Conservation (phyloP, 2,329 filamentous ascomycete genomes). For the Apiospora kogelbergensis region DNA sequence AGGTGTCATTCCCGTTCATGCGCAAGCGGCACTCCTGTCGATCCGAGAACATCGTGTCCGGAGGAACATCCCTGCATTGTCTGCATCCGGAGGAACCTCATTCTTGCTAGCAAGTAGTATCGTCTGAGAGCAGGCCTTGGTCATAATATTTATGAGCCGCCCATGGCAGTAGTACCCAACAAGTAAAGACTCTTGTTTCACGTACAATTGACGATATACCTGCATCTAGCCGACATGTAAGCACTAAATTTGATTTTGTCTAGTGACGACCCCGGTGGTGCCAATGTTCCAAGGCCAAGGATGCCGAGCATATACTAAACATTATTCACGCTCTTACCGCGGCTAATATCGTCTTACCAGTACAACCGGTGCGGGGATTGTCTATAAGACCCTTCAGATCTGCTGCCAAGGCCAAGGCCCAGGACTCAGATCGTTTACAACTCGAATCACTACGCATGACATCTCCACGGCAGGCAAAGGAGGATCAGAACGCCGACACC, state of each 20-base stretch:
- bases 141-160: not conserved
- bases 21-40: not conserved
- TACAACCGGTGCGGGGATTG: not conserved
- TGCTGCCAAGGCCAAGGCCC: not conserved
- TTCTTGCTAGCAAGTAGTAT: not conserved
- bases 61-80: not conserved
- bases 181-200: not conserved
- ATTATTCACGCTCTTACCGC: not conserved
- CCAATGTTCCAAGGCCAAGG: not conserved
- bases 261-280: not conserved
- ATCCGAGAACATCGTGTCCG: not conserved
- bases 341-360: not conserved
- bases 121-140: not conserved
- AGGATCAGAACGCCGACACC: not conserved
- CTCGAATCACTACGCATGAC: not conserved
- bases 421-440: not conserved
- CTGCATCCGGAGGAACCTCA: not conserved
- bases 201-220: not conserved
- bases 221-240: not conserved
- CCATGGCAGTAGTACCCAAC: not conserved
- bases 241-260: not conserved
- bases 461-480: not conserved
- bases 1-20: not conserved
- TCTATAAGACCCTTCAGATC: not conserved
- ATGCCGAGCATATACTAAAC: not conserved